Evolutionary conservation across 352 stramenopile species (phyloP).

Genomic region (Phytophthora pluvialis): DNA sequence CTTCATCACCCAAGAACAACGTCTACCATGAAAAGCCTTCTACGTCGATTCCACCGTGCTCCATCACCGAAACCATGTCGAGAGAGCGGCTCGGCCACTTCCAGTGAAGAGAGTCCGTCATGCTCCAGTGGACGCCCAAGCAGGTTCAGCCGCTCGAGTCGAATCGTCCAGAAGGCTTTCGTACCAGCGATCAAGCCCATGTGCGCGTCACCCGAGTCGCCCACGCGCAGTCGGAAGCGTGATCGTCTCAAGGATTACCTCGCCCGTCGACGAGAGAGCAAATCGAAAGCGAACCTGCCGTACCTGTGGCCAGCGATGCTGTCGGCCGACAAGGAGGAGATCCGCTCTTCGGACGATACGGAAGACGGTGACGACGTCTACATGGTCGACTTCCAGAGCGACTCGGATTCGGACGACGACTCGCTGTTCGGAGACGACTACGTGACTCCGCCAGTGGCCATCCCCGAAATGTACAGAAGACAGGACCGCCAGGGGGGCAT

Average conservation of each 20-base stretch:
- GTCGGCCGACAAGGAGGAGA: conserved; percentile 26
- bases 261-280: conserved; percentile 10
- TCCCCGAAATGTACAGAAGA: conserved; percentile 56
- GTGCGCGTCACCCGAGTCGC: conserved; percentile 4
- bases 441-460: conserved; percentile 50
- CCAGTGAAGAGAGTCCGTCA: conserved; percentile 4
- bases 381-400: conserved; percentile 28
- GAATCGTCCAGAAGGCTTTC: conserved; percentile 14
- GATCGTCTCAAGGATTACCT: conserved; percentile 36
- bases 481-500: conserved; percentile 60
- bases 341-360: conserved; percentile 26
- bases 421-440: conserved; percentile 26
- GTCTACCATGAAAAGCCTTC: conserved; percentile 23
- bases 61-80: conserved; percentile 7
- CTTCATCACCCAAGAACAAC: conserved; percentile 2
- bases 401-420: conserved; percentile 36
- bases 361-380: conserved; percentile 39
- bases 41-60: conserved; percentile 29
- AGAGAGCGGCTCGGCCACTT: neutral
- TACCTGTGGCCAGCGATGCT: conserved; percentile 27
- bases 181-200: neutral
- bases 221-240: conserved; percentile 30
- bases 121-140: conserved; percentile 5
- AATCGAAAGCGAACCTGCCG: neutral
- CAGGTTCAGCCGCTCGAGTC: conserved; percentile 22